phyloP scores from a whole-genome alignment of 371 early-diverging fungal species.

The Synchytrium microbalum region DNA sequence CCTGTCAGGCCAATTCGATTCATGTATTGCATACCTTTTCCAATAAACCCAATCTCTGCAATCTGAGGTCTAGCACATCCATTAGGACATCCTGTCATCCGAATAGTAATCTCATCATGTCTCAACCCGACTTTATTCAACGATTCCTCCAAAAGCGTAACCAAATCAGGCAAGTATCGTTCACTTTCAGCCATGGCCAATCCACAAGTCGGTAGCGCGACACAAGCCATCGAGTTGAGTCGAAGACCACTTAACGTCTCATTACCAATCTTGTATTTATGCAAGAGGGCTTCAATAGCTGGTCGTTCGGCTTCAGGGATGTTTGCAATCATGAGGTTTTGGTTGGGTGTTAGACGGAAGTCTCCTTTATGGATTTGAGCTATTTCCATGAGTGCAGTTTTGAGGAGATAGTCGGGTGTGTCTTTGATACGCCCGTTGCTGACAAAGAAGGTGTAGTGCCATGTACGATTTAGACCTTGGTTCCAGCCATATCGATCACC shows the following conservation, averaged over 20 bases:
- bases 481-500: conserved; percentile 92
- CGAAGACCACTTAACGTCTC: conserved; percentile 67
- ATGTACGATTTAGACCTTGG: conserved; percentile 49
- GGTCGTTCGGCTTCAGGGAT: conserved; percentile 64
- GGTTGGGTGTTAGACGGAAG: conserved; percentile 86
- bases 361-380: conserved; percentile 50
- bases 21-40: conserved; percentile 46
- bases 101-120: conserved; percentile 80
- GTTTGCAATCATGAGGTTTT: conserved; percentile 74
- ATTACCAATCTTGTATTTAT: conserved; percentile 73
- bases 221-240: conserved; percentile 89
- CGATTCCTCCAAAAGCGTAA: conserved; percentile 63
- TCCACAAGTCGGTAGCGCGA: conserved; percentile 87
- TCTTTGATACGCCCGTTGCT: conserved; percentile 90
- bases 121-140: conserved; percentile 73
- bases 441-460: conserved; percentile 83
- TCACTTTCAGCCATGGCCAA: conserved; percentile 95
- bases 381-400: conserved; percentile 71
- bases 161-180: conserved; percentile 81
- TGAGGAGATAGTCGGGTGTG: conserved; percentile 63
- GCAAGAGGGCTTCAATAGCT: conserved; percentile 60
- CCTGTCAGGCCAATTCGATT: not conserved
- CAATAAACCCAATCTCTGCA: conserved; percentile 90
- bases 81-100: conserved; percentile 96
- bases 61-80: conserved; percentile 90